Percentiles rank a stretch among this genome's conserved stretches.
These are phyloP conservation scores for Apophysomyces ossiformis DNA, from an alignment of 371 early-diverging fungal species.

Conservation along the genomic window DNA sequence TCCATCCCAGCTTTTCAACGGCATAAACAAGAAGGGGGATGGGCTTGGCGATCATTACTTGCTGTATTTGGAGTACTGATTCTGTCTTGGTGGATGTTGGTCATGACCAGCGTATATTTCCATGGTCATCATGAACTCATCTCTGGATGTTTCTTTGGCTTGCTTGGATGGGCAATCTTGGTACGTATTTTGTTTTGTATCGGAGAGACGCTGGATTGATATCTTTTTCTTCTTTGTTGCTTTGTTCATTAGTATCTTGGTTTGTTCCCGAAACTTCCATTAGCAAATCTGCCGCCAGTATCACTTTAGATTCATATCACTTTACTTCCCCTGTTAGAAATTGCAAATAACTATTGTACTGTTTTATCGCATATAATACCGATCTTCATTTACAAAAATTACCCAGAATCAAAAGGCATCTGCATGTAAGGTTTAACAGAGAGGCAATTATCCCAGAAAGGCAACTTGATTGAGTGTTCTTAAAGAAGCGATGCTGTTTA, in stretches of 20 bases:
- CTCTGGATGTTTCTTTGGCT: conserved; percentile 71
- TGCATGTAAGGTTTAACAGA: no score
- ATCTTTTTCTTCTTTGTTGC: no score
- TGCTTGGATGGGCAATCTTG: conserved; percentile 67
- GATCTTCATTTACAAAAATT: background rate
- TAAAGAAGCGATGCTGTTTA: no score
- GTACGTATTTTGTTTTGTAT: conserved; percentile 29
- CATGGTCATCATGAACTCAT: conserved; percentile 78
- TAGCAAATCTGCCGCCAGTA: conserved; percentile 25
- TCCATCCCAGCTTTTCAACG: conserved; percentile 25
- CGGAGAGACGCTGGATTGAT: no score
- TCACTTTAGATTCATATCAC: conserved; percentile 4
- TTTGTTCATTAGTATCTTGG: conserved; percentile 36
- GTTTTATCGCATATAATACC: background rate
- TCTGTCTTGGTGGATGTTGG: conserved; percentile 79
- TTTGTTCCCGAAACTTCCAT: conserved; percentile 35
- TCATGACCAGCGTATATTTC: conserved; percentile 80
- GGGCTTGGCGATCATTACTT: conserved; percentile 39
- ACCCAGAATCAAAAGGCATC: no score
- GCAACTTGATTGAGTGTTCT: no score
- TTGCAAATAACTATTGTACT: background rate
- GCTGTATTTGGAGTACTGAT: conserved; percentile 39
- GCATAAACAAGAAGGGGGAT: conserved; percentile 17
- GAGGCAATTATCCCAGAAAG: no score
- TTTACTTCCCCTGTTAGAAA: background rate